Conservation (phyloP, 441 rosid genomes). For the Adansonia gregorii region DNA sequence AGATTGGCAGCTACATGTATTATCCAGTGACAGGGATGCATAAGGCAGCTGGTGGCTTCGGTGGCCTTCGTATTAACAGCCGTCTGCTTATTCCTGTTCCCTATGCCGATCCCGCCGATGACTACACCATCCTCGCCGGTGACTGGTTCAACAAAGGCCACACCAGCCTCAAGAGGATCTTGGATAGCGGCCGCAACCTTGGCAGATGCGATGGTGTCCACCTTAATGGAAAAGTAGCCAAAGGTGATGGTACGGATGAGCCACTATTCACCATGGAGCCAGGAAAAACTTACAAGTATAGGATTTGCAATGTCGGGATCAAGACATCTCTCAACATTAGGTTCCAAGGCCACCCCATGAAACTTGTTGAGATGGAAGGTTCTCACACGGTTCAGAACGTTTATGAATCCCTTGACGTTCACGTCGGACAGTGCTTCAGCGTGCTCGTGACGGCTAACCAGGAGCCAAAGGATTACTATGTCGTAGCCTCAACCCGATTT, state of each 20-base stretch:
- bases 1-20: conserved; percentile 77
- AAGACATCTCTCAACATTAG: conserved; percentile 65
- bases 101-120: conserved; percentile 62
- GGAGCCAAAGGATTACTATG: conserved; percentile 55
- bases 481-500: conserved; percentile 73
- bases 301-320: conserved; percentile 74
- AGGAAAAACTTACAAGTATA: conserved; percentile 63
- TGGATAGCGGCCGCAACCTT: conserved; percentile 61
- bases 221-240: conserved; percentile 59
- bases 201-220: conserved; percentile 63
- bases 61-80: conserved; percentile 66
- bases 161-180: conserved; percentile 41
- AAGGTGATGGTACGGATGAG: conserved; percentile 42
- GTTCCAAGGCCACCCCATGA: conserved; percentile 70
- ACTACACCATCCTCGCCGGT: conserved; percentile 51
- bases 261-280: conserved; percentile 75
- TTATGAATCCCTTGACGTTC: conserved; percentile 72
- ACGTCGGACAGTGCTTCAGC: conserved; percentile 62
- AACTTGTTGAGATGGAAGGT: conserved; percentile 82
- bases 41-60: conserved; percentile 65
- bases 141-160: conserved; percentile 71
- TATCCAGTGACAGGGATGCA: conserved; percentile 59
- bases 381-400: conserved; percentile 67
- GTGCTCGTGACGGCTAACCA: conserved; percentile 67
- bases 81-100: conserved; percentile 73